A percentile compares a stretch with the other conserved stretches of the same genome.
Conservation (phyloP, 2,329 filamentous ascomycete species). For the Sporothrix curviconia region DNA sequence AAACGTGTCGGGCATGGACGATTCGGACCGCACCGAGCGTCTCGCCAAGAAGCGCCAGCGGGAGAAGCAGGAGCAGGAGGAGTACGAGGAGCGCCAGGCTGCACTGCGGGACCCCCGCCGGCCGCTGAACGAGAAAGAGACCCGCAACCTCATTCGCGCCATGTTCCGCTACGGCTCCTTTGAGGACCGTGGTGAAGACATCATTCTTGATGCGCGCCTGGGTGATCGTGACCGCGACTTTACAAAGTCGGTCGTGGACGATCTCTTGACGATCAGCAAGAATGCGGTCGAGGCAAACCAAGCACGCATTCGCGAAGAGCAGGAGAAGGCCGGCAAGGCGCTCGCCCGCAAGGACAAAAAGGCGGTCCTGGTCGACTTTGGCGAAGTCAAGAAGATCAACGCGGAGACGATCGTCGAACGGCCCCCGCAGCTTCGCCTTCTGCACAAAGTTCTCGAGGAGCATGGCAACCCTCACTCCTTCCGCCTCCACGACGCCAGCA, state of each 20-base stretch:
- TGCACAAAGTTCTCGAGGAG: slow-evolving; percentile 66
- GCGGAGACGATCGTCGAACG: slow-evolving; percentile 92
- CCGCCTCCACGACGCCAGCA: slow-evolving; percentile 83
- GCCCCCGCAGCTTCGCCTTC: slow-evolving; percentile 77
- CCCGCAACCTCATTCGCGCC: slow-evolving; percentile 81
- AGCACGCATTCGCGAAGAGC: slow-evolving; percentile 68
- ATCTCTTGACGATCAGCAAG: slow-evolving; percentile 57
- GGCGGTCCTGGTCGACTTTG: slow-evolving; percentile 90
- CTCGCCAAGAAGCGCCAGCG: slow-evolving; percentile 60
- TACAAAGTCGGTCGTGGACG: slow-evolving; percentile 66
- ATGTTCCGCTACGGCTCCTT: slow-evolving; percentile 88
- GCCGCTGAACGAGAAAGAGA: slow-evolving; percentile 88
- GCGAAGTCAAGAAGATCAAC: slow-evolving; percentile 88
- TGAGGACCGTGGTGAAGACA: slow-evolving; percentile 79
- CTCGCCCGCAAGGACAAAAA: slow-evolving; percentile 97
- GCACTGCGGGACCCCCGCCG: slow-evolving; percentile 76
- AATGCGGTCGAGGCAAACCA: slow-evolving; percentile 60
- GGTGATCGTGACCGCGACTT: slow-evolving; percentile 75
- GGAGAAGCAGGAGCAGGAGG: slow-evolving; percentile 62
- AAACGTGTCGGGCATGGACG: slow-evolving; percentile 35
- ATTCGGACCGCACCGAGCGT: slow-evolving; percentile 56
- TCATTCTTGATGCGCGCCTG: slow-evolving; percentile 80
- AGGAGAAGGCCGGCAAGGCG: slow-evolving; percentile 73
- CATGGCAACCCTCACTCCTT: slow-evolving; percentile 69
- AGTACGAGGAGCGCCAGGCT: slow-evolving; percentile 66